phyloP scores from a whole-genome alignment of 305 asterid species.

The Ajuga reptans region DNA sequence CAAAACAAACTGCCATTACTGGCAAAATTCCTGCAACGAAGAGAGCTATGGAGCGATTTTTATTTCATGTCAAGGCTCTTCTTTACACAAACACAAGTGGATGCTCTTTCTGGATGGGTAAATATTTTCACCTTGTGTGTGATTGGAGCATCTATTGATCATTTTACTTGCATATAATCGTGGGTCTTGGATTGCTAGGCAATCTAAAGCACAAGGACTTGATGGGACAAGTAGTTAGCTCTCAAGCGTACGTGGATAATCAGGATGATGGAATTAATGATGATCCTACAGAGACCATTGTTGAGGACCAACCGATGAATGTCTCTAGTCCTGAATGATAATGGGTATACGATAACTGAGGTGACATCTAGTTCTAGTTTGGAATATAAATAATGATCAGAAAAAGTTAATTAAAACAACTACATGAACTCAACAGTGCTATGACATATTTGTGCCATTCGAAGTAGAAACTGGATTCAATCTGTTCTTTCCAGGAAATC shows the following conservation, averaged over 20 bases:
- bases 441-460: too few relatives aligned
- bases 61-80: conserved; percentile 85
- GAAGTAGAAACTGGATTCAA: too few relatives aligned
- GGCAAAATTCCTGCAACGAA: conserved; percentile 74
- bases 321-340: conserved; percentile 18
- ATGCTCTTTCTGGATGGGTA: conserved; percentile 88
- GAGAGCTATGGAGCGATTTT: conserved; percentile 82
- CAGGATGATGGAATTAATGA: conserved; percentile 29
- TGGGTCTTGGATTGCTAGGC: conserved; percentile 41
- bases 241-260: conserved; percentile 71
- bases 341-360: neutral
- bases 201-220: conserved; percentile 80
- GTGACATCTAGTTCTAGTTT: neutral
- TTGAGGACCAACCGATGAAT: conserved; percentile 32
- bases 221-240: conserved; percentile 76
- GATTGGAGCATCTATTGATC: neutral
- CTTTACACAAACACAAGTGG: conserved; percentile 64
- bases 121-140: conserved; percentile 1
- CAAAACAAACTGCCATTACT: conserved; percentile 62
- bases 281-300: conserved; percentile 29
- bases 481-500: too few relatives aligned
- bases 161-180: neutral
- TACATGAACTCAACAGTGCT: too few relatives aligned
- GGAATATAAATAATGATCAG: neutral
- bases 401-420: too few relatives aligned